phyloP scores from a whole-genome alignment of 495 filamentous ascomycete genomes.

The Lepraria neglecta region DNA sequence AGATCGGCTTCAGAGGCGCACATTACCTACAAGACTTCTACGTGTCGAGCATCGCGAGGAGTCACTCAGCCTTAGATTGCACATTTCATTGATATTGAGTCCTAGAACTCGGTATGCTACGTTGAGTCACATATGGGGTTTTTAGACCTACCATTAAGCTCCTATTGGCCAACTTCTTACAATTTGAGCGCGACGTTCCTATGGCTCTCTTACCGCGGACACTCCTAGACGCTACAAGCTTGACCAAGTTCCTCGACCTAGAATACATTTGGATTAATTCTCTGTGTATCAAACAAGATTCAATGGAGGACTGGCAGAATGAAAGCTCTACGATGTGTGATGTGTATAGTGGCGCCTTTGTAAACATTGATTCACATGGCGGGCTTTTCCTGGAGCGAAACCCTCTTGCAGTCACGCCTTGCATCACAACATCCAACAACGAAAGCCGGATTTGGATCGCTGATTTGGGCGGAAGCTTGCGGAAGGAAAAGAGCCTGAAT shows the following conservation, averaged over 20 bases:
- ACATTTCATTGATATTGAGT: background rate
- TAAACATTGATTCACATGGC: background rate
- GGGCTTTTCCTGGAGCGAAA: background rate
- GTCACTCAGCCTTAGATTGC: background rate
- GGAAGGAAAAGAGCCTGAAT: background rate
- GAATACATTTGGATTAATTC: conserved; percentile 1
- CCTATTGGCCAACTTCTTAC: background rate
- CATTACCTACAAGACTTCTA: background rate
- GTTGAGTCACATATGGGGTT: background rate
- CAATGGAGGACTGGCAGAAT: background rate
- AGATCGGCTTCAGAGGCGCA: background rate
- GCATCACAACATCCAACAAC: background rate
- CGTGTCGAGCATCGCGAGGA: background rate
- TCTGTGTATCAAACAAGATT: background rate
- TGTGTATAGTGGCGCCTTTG: background rate
- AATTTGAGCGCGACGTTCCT: background rate
- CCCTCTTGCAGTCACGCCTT: background rate
- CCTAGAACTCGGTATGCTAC: background rate
- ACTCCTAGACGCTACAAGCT: background rate
- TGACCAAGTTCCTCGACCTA: background rate
- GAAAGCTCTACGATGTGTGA: conserved; percentile 1
- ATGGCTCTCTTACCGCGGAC: background rate
- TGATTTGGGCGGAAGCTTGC: no score
- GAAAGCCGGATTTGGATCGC: background rate
- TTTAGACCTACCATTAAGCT: background rate